Evolutionary conservation across 208 protist genomes (phyloP).

Genomic region (Plasmodiophora brassicae): DNA sequence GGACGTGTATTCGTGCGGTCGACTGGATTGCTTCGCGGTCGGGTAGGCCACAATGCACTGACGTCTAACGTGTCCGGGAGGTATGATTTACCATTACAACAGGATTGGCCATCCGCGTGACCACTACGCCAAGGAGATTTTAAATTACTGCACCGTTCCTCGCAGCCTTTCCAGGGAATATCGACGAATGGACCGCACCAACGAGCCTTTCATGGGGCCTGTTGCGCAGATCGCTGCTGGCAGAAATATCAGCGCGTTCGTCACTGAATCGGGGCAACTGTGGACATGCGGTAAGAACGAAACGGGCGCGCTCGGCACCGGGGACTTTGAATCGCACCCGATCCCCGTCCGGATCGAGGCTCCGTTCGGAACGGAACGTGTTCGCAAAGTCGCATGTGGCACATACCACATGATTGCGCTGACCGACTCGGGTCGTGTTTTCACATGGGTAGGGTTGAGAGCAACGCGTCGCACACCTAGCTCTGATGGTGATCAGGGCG

Average conservation of each 20-base stretch:
- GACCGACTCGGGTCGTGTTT: not conserved
- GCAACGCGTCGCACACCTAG: not conserved
- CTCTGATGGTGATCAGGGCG: not conserved
- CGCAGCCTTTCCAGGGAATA: not conserved
- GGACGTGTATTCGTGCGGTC: not conserved
- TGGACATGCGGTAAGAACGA: conserved; percentile 16
- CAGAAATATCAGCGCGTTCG: not conserved
- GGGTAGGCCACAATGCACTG: not conserved
- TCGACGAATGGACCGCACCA: not conserved
- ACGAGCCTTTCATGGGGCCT: not conserved
- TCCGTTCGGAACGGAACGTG: not conserved
- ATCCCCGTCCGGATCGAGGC: not conserved
- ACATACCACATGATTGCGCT: not conserved
- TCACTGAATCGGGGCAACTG: not conserved
- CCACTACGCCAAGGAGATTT: not conserved
- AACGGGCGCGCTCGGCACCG: not conserved
- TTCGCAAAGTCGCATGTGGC: not conserved
- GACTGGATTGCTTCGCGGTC: conserved; percentile 20
- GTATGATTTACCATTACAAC: not conserved
- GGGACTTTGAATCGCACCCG: not conserved
- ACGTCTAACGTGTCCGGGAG: not conserved
- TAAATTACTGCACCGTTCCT: not conserved
- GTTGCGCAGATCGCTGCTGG: not conserved
- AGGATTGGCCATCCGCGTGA: conserved; percentile 8
- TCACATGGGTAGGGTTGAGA: not conserved